phyloP scores from a whole-genome alignment of 768 basidiomycete genomes.

The Kwoniella dejecticola region DNA sequence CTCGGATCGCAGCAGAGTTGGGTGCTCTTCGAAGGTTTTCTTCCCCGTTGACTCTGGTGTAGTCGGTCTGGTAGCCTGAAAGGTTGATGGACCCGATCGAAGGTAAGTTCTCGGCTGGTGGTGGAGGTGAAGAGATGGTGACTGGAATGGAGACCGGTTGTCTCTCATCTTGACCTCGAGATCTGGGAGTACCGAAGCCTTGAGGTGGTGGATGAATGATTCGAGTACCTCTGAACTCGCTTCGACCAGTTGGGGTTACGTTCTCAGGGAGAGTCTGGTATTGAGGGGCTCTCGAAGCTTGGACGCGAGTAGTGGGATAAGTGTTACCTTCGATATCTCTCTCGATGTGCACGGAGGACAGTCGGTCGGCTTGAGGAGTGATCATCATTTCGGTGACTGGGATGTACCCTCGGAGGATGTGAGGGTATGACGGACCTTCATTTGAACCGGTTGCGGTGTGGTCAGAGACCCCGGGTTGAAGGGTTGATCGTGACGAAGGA shows the following conservation, averaged over 20 bases:
- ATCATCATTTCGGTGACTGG: too few species aligned
- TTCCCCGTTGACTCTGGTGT: neutral
- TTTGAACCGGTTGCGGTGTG: conserved; percentile 8
- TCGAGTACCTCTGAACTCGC: neutral
- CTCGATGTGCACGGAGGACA: neutral
- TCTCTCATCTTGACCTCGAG: neutral
- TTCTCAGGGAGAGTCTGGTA: too few species aligned
- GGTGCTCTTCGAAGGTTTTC: conserved; percentile 7
- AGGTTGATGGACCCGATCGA: neutral
- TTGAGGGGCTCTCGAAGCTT: too few species aligned
- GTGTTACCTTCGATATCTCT: too few species aligned
- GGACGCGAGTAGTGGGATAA: too few species aligned
- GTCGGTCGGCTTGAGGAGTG: neutral
- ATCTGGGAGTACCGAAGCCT: neutral
- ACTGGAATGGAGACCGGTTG: neutral
- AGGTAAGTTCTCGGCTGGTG: conserved; percentile 2
- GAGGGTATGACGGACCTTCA: conserved; percentile 1
- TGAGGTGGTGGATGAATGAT: conserved; percentile 9
- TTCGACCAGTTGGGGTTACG: too few species aligned
- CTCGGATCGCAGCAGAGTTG: neutral
- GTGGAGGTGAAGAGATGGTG: conserved; percentile 6
- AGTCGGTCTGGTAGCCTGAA: conserved; percentile 12
- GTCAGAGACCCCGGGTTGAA: conserved; percentile 1
- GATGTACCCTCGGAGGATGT: neutral
- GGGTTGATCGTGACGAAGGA: conserved; percentile 10